Evolutionary conservation across 2,329 filamentous ascomycete genomes (phyloP), one percentile per base, ranked within the genome.

Genomic region (Phaeosphaeria sp.): DNA sequence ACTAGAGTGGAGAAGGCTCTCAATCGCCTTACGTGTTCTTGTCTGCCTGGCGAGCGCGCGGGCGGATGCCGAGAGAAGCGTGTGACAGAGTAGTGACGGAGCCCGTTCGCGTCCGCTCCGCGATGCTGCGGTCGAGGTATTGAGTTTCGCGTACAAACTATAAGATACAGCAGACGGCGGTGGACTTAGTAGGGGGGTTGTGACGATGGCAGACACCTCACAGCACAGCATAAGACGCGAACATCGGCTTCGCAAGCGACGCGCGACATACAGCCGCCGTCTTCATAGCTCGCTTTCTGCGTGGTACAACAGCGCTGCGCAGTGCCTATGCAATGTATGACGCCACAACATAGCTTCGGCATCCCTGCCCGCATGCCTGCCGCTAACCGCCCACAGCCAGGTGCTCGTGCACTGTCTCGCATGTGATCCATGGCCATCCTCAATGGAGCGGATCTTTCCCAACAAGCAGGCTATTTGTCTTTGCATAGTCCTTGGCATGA

Each of bases 71-170:
- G 24, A 39, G n/a, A 24, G 15, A 17, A 46, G 40, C 53, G 50
- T 49, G 56, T 56, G 45, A 48, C 53, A 51, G 42, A 46, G 50
- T 50, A 47, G 54, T 57, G 53, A 55, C 59, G 59, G 49, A 48
- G 49, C 40, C 24, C 43, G 25, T 20, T 40, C 39, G 40, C 48
- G 20, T 21, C 27, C 24, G 52, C 9, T 46, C 24, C 15, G 52
- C 22, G 55, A 36, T 46, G 53, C 45, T 36, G 56, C 40, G 39
- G 47, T 25, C 25, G n/a, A n/a, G n/a, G n/a, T n/a, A n/a, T n/a
- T n/a, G n/a, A n/a, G n/a, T n/a, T n/a, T n/a, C n/a, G n/a, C n/a
- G n/a, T n/a, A n/a, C n/a, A n/a, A 30, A 11, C 6, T 6, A 30
- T 30, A 6, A 11, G 5, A 5, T 30, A 30, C 25, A 13, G 30